Percentiles rank a stretch among this genome's conserved stretches.
These are phyloP conservation scores for Penicillium lividum DNA, from an alignment of 495 filamentous ascomycete genomes.

Conservation along the genomic window DNA sequence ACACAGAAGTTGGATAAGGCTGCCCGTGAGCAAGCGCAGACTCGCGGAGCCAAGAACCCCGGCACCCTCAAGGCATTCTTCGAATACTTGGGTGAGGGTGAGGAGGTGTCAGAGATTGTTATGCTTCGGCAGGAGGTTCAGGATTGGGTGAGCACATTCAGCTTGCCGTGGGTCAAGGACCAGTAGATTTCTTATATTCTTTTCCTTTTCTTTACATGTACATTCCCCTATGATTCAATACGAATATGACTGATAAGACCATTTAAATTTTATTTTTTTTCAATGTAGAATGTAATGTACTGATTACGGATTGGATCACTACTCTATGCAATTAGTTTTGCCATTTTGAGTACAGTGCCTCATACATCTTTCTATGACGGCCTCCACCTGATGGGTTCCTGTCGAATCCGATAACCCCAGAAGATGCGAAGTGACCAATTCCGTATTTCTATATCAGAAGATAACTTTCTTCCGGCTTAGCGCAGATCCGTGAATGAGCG, in stretches of 20 bases:
- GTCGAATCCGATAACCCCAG: no score
- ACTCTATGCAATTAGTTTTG: no score
- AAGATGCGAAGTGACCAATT: no score
- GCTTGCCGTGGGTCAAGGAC: conserved; percentile 74
- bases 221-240: conserved; percentile 25
- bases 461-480: no score
- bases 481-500: no score
- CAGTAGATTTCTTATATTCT: conserved; percentile 31
- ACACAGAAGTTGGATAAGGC: conserved; percentile 80
- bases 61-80: conserved; percentile 80
- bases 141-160: conserved; percentile 94
- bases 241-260: conserved; percentile 29
- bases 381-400: no score
- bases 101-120: conserved; percentile 82
- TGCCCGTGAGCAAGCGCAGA: conserved; percentile 72
- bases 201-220: conserved; percentile 20
- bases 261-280: not conserved
- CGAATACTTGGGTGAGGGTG: conserved; percentile 78
- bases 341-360: no score
- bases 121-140: conserved; percentile 86
- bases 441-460: no score
- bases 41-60: conserved; percentile 75
- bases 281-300: no score
- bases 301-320: no score
- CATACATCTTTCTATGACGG: no score